phyloP scores from a whole-genome alignment of 495 filamentous ascomycete species.

The Tuber magnatum region DNA sequence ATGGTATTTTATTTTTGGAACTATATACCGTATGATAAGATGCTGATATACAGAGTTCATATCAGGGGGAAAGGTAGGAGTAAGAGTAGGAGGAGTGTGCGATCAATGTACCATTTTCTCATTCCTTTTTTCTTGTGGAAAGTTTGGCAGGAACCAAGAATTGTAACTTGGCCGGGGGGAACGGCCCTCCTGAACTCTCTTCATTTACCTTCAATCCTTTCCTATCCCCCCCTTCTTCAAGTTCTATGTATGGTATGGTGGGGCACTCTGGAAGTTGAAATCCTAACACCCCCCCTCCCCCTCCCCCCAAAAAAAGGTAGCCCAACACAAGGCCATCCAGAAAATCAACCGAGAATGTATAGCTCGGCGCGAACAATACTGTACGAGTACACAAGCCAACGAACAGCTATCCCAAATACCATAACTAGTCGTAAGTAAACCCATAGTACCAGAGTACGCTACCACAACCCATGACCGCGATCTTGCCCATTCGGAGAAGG shows the following conservation, averaged over 20 bases:
- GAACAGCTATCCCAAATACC: too few species aligned
- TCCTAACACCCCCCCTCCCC: background rate
- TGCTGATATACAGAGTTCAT: background rate
- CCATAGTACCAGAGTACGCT: too few species aligned
- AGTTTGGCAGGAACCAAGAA: background rate
- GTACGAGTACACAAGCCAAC: too few species aligned
- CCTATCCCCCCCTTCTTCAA: background rate
- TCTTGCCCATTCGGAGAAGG: too few species aligned
- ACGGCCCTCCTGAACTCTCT: background rate
- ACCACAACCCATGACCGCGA: too few species aligned
- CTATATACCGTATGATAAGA: background rate
- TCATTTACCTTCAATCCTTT: background rate
- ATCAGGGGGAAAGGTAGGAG: background rate
- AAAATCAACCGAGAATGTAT: too few species aligned
- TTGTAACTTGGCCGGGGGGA: background rate
- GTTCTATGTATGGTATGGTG: background rate
- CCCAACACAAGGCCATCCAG: too few species aligned
- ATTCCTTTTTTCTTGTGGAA: background rate
- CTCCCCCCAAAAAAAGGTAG: background rate
- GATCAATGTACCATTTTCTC: background rate
- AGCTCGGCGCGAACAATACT: too few species aligned
- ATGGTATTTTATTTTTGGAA: too few species aligned
- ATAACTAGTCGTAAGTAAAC: too few species aligned
- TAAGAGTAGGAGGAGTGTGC: background rate
- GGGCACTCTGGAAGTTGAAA: background rate